Conservation (phyloP, 345 rosid genomes). For the Salix suchowensis region DNA sequence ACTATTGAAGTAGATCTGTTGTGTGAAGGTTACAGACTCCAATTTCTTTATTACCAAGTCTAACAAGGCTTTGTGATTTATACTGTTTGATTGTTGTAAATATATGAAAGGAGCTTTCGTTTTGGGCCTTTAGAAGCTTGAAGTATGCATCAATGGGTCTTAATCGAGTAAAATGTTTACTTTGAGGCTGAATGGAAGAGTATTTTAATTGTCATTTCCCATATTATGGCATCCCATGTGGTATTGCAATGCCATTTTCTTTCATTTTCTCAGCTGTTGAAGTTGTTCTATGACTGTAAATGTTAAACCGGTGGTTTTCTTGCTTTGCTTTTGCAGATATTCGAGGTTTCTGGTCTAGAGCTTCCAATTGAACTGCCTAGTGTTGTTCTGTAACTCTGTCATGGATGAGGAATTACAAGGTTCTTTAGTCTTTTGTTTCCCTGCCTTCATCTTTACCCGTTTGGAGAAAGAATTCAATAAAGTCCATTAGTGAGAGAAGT, state of each 20-base stretch:
- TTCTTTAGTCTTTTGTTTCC: constrained; percentile 3
- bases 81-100: constrained; percentile 17
- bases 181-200: background rate
- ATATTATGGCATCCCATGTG: background rate
- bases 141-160: background rate
- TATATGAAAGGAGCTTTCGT: background rate
- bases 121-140: background rate
- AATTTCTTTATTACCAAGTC: background rate
- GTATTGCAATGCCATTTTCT: constrained; percentile 6
- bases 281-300: background rate
- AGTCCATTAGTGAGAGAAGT: too few relatives aligned
- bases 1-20: constrained; percentile 26
- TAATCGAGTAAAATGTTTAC: background rate
- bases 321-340: constrained; percentile 34
- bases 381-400: background rate
- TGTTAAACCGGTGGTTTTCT: constrained; percentile 11
- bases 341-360: constrained; percentile 11
- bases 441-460: background rate
- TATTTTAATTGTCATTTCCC: background rate
- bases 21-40: background rate
- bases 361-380: constrained; percentile 7
- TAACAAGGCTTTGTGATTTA: background rate
- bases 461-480: background rate
- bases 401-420: background rate
- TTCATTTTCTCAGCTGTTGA: constrained; percentile 5